Evolutionary conservation across 169 alveolate species (phyloP).

Genomic region (Eimeria praecox): DNA sequence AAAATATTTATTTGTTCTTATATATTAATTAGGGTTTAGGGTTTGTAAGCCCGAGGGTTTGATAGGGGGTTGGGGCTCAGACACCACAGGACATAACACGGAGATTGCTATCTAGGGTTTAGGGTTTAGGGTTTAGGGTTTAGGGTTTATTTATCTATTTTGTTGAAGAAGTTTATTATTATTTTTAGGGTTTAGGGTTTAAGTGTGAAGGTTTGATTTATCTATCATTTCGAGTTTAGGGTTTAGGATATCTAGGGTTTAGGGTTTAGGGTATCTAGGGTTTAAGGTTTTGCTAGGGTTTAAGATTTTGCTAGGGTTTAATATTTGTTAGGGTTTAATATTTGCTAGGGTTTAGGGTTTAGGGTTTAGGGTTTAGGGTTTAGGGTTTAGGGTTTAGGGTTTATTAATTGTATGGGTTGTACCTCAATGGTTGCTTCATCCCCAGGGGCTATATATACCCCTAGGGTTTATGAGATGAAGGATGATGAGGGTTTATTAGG

Average conservation of each 20-base stretch:
- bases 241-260: slow-evolving; percentile 16
- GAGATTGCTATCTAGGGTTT: neutral
- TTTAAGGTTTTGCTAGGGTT: neutral
- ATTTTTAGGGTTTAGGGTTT: slow-evolving; percentile 18
- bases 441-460: too few species aligned
- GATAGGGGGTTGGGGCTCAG: neutral
- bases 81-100: neutral
- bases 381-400: slow-evolving; percentile 1
- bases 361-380: neutral
- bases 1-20: too few species aligned
- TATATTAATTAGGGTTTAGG: neutral
- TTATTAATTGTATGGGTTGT: too few species aligned
- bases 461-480: too few species aligned
- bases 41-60: slow-evolving; percentile 7
- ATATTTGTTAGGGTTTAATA: too few species aligned
- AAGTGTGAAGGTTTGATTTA: neutral
- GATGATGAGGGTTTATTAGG: slow-evolving; percentile 16
- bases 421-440: too few species aligned
- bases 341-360: slow-evolving; percentile 2
- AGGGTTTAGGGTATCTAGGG: slow-evolving; percentile 32
- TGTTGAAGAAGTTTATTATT: neutral
- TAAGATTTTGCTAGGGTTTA: neutral
- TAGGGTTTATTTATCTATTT: neutral
- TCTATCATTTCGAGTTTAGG: neutral
- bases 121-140: slow-evolving; percentile 30